phyloP scores from a whole-genome alignment of 2,329 filamentous ascomycete genomes.

The Shiraia sp. region DNA sequence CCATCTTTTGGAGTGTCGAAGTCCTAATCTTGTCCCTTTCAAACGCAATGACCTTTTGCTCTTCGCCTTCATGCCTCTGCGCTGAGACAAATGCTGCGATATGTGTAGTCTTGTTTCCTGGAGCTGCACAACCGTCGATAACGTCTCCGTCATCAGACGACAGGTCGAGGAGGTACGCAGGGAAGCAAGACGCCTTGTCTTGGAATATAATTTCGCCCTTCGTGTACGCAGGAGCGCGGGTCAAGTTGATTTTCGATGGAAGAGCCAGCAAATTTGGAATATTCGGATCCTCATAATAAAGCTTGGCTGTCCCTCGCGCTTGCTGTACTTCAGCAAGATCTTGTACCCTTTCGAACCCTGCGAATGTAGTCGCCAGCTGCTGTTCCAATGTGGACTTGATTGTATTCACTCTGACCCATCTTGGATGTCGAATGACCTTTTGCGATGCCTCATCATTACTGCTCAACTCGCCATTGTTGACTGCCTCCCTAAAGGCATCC shows the following conservation, averaged over 20 bases:
- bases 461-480: slow-evolving; percentile 51
- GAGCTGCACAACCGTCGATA: slow-evolving; percentile 92
- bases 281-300: slow-evolving; percentile 74
- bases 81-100: slow-evolving; percentile 72
- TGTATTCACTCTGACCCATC: slow-evolving; percentile 89
- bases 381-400: slow-evolving; percentile 71
- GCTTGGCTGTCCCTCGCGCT: slow-evolving; percentile 47
- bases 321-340: slow-evolving; percentile 62
- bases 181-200: slow-evolving; percentile 96
- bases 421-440: slow-evolving; percentile 64
- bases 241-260: slow-evolving; percentile 71
- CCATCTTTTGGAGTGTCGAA: slow-evolving; percentile 81
- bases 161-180: slow-evolving; percentile 81
- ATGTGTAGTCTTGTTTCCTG: slow-evolving; percentile 97
- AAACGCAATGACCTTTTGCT: slow-evolving; percentile 70
- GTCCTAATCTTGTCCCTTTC: slow-evolving; percentile 75
- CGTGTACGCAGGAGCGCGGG: slow-evolving; percentile 72
- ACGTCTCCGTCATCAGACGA: slow-evolving; percentile 70
- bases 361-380: slow-evolving; percentile 77
- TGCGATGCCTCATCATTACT: slow-evolving; percentile 43
- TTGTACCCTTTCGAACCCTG: slow-evolving; percentile 60
- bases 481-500: slow-evolving; percentile 64
- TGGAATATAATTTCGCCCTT: slow-evolving; percentile 84
- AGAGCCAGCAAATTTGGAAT: slow-evolving; percentile 84
- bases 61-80: slow-evolving; percentile 33